Base-by-base conservation (phyloP, 768 basidiomycete species). In the Agrocybe pediades region DNA sequence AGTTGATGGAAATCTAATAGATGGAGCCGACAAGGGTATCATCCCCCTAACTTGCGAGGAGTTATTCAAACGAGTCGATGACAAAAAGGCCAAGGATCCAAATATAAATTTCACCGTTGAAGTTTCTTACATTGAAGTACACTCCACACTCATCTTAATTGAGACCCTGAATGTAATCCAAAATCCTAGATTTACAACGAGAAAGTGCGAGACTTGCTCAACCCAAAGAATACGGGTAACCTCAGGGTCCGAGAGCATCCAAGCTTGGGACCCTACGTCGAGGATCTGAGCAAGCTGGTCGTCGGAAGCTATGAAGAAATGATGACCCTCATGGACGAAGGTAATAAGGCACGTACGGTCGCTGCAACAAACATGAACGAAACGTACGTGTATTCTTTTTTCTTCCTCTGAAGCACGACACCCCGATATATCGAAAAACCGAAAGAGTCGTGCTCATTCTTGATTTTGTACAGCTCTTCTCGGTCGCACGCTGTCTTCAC, bases 331-430 rank as follows among this genome's bases (percentile, higher is more conserved):
- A 98, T 98, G 96, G 96, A 99, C 75, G 96, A 99, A 70, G 96
- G 96, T 33, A 99, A 98, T 72, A 98, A 98, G 76, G 95, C 97
- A 47, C 80, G 97, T 46, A 98, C 97, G 13, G 96, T 99, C 20
- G 97, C 97, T 19, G 95, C 97, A 21, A 99, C 97, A 19, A 95
- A 97, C 72, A 99, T 99, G 97, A 99, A 99, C 73, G 97, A 98
- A 73, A 97, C 95, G 82, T 92, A 68, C 62, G 86, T 74, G 42
- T n/a, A n/a, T n/a, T n/a, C 42, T 46, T 49, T 17, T 45, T 55
- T 48, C 43, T 47, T 33, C 29, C 29, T 49, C n/a, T 25, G 58
- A 56, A 41, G 43, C 51, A 55, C 52, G 42, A 25, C 20, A 19
- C 39, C 41, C 6, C 29, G n/a, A 17, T 25, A 19, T 47, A 33